Conservation (phyloP, 2,329 filamentous ascomycete species). For the Simplicillium aogashimaense region DNA sequence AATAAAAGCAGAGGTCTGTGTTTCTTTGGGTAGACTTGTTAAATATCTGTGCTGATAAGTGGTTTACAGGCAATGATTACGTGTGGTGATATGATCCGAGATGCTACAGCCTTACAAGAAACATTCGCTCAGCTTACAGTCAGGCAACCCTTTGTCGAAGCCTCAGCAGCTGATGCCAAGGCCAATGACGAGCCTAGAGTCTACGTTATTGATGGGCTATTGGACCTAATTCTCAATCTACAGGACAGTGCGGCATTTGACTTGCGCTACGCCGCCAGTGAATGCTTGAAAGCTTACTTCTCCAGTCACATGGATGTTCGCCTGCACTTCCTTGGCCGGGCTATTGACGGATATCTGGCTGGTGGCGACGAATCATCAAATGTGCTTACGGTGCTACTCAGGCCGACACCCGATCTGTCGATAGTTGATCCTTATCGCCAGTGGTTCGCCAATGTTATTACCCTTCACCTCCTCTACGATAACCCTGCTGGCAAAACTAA, state of each 20-base stretch:
- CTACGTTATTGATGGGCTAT: slow-evolving; percentile 87
- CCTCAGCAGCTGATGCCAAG: slow-evolving; percentile 25
- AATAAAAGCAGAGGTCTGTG: slow-evolving; percentile 68
- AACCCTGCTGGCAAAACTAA: slow-evolving; percentile 68
- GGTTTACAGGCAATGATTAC: slow-evolving; percentile 59
- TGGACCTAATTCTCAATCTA: slow-evolving; percentile 70
- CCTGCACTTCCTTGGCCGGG: slow-evolving; percentile 75
- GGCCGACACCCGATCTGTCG: slow-evolving; percentile 49
- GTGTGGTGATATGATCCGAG: slow-evolving; percentile 80
- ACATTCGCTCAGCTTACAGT: slow-evolving; percentile 83
- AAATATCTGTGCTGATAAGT: slow-evolving; percentile 6
- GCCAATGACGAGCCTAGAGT: slow-evolving; percentile 49
- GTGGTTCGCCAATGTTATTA: slow-evolving; percentile 82
- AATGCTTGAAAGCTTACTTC: slow-evolving; percentile 91
- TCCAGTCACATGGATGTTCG: slow-evolving; percentile 71
- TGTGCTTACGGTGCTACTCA: slow-evolving; percentile 72
- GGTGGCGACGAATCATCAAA: slow-evolving; percentile 79
- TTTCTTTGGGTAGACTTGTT: slow-evolving; percentile 1
- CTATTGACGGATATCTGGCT: slow-evolving; percentile 76
- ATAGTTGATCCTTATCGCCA: slow-evolving; percentile 72
- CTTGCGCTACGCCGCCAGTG: slow-evolving; percentile 73
- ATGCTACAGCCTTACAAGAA: slow-evolving; percentile 73
- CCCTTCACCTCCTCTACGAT: slow-evolving; percentile 78
- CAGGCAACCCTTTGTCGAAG: slow-evolving; percentile 39
- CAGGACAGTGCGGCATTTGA: slow-evolving; percentile 62